A percentile compares a stretch with the other conserved stretches of the same genome.
Conservation (phyloP, 2,329 filamentous ascomycete genomes). For the Monilinia polystroma region DNA sequence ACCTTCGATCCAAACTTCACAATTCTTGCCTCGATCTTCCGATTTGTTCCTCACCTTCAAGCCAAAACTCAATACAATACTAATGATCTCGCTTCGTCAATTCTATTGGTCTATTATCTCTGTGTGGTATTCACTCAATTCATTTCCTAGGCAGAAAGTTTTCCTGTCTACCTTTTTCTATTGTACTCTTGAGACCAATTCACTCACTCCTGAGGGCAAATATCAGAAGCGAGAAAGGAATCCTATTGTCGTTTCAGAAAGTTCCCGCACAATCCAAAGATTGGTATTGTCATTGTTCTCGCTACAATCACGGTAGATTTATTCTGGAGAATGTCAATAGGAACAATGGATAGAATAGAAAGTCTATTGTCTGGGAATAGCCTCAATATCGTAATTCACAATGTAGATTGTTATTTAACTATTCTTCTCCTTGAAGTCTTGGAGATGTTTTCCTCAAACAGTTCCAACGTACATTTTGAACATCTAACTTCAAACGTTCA, state of each 20-base stretch:
- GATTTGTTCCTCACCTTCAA: neutral
- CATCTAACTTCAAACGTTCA: conserved; percentile 2
- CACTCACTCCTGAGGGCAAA: conserved; percentile 1
- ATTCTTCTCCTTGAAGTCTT: neutral
- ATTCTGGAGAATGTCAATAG: neutral
- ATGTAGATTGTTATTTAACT: neutral
- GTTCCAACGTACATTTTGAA: neutral
- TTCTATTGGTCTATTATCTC: neutral
- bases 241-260: conserved; percentile 2
- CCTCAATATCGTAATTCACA: neutral
- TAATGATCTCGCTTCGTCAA: neutral
- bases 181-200: neutral
- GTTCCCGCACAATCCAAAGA: neutral
- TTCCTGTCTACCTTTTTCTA: neutral
- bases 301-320: neutral
- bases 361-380: neutral
- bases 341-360: neutral
- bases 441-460: neutral
- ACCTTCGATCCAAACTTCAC: neutral
- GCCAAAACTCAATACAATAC: neutral
- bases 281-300: neutral
- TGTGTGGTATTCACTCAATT: neutral
- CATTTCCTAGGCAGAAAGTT: neutral
- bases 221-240: neutral
- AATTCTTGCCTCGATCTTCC: conserved; percentile 2